Conservation (phyloP, 371 early-diverging fungal genomes). For the Circinella umbellata region DNA sequence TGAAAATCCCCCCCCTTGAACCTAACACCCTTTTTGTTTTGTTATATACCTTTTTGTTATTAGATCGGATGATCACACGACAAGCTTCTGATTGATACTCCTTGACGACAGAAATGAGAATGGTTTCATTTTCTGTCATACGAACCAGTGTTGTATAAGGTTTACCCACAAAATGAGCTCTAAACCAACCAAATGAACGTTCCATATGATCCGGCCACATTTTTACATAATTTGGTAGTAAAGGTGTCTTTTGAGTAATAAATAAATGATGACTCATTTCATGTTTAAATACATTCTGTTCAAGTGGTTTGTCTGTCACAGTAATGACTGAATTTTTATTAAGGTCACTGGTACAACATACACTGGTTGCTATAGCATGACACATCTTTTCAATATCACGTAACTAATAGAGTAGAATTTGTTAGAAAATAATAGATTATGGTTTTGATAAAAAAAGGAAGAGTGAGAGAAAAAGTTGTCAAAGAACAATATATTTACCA, state of each 20-base stretch:
- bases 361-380: not conserved
- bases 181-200: slow-evolving; percentile 25
- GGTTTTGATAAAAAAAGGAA: too few relatives aligned
- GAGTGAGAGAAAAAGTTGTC: too few relatives aligned
- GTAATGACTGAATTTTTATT: not conserved
- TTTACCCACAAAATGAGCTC: slow-evolving; percentile 29
- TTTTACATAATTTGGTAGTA: slow-evolving; percentile 15
- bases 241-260: not conserved
- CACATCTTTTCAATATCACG: slow-evolving; percentile 6
- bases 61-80: slow-evolving; percentile 43
- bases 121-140: slow-evolving; percentile 10
- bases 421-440: not conserved
- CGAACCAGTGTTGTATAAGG: slow-evolving; percentile 28
- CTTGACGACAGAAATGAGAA: slow-evolving; percentile 24
- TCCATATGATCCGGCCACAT: slow-evolving; percentile 31
- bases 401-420: not conserved
- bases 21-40: slow-evolving; percentile 7
- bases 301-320: not conserved
- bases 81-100: slow-evolving; percentile 21
- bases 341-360: not conserved
- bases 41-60: slow-evolving; percentile 10
- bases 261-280: not conserved
- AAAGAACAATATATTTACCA: not conserved
- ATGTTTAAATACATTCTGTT: not conserved
- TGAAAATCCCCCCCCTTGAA: not conserved